phyloP scores from a whole-genome alignment of 306 rosid species.

The Ochetophila trinervis region DNA sequence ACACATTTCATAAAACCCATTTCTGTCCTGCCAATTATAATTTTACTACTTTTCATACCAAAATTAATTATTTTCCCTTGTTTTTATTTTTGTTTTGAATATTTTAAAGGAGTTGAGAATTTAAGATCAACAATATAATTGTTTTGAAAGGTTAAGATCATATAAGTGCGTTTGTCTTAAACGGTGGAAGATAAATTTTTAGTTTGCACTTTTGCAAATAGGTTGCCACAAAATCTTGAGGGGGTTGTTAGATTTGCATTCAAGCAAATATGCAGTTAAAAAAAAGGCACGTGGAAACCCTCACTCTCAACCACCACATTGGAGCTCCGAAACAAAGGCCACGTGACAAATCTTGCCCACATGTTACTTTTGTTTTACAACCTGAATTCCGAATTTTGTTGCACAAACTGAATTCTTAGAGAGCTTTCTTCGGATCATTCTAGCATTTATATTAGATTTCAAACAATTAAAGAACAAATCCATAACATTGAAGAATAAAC shows the following conservation, averaged over 20 bases:
- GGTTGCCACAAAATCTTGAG: constrained; percentile 11
- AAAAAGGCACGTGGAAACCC: neutral
- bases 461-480: neutral
- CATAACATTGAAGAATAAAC: no score
- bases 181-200: neutral
- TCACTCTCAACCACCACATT: neutral
- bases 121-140: no score
- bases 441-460: neutral
- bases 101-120: no score
- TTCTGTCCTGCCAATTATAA: no score
- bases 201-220: neutral
- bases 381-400: constrained; percentile 2
- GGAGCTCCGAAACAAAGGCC: constrained; percentile 26
- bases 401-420: neutral
- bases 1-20: no score
- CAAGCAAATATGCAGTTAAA: neutral
- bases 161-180: neutral
- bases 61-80: no score
- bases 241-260: constrained; percentile 21
- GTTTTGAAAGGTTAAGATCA: neutral
- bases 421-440: constrained; percentile 12
- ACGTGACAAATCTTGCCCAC: constrained; percentile 27
- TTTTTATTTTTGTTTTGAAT: no score
- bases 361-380: neutral
- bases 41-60: no score